Percentiles rank a stretch among this genome's conserved stretches.
Evolutionary conservation across 768 basidiomycete genomes (phyloP).

Genomic region (Phanerodontia chrysosporium): DNA sequence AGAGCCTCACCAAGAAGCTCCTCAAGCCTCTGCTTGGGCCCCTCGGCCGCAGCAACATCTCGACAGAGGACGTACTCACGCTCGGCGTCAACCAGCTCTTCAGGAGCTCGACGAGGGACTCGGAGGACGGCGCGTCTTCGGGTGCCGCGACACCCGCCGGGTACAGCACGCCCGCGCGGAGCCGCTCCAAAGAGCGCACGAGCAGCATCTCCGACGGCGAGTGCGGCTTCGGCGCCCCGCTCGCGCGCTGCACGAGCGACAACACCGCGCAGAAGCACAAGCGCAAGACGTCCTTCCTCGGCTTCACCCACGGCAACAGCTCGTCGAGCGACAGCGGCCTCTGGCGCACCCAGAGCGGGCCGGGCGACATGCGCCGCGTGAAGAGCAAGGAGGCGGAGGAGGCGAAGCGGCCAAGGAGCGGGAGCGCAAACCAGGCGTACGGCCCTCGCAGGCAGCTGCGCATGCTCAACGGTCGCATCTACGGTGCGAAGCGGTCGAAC

Average conservation of each 20-base stretch:
- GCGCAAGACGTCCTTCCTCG: neutral
- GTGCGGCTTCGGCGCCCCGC: constrained; percentile 19
- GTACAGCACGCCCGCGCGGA: neutral
- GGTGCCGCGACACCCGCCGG: constrained; percentile 14
- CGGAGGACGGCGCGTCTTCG: constrained; percentile 6
- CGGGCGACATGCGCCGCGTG: constrained; percentile 7
- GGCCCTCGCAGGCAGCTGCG: constrained; percentile 19
- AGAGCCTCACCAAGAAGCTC: constrained; percentile 28
- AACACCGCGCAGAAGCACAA: constrained; percentile 6
- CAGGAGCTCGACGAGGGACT: constrained; percentile 2
- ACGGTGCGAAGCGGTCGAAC: constrained; percentile 43
- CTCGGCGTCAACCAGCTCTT: constrained; percentile 28
- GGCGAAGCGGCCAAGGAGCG: constrained; percentile 3
- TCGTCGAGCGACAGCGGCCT: constrained; percentile 11
- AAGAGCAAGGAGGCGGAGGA: constrained; percentile 16
- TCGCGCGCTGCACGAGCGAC: constrained; percentile 18
- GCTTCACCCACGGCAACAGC: neutral
- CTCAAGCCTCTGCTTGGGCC: constrained; percentile 28
- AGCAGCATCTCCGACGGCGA: constrained; percentile 7
- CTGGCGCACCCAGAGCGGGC: constrained; percentile 12
- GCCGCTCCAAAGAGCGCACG: constrained; percentile 10
- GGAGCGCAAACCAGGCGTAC: constrained; percentile 5
- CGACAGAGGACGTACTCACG: constrained; percentile 28
- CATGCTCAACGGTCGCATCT: constrained; percentile 86
- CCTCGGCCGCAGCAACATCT: constrained; percentile 19